Evolutionary conservation across 257 asterid species (phyloP), one percentile per base, ranked within the genome.

Genomic region (Verbena officinalis): DNA sequence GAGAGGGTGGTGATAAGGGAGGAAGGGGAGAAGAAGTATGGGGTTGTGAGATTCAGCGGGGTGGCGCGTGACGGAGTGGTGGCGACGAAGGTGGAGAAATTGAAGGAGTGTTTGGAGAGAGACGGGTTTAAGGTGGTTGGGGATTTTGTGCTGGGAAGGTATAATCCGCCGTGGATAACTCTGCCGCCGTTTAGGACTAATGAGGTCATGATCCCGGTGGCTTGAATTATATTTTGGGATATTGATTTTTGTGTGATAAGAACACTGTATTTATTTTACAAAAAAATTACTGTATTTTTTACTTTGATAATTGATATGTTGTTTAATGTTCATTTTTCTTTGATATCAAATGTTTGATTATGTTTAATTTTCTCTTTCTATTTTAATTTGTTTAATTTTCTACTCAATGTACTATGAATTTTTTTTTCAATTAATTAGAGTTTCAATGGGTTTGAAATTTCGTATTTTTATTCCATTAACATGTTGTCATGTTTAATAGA

Each of bases 91-190:
- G 91, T 77, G 77, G 76, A 71, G 83, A 69, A 44, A 15, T 49
- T 92, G 84, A 82, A 46, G 75, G 69, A 43, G 68, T 74, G 83
- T 10, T 70, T 92, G 84, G 94, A 84, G 76, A 81, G 85, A 64
- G 99, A 90, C 74, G 99, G 96, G 77, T 74, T 55, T 10, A 77
- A 77, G 69, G 78, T 75, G 58, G 68, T 43, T 4, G 97, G 96
- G 50, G 96, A 87, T 6, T 83, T 59, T 69, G 90, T 85, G 64
- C 75, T 93, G 81, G 97, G 86, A 44, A 84, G 99, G 89, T 93
- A 82, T 63, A 93, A 93, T 73, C 99, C 99, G 54, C 96, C 99
- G 24, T 90, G 91, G 91, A 85, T n/a, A n/a, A n/a, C 94, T 15
- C 67, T 90, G 77, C 97, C 96, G 71, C 85, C 89, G 64, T 68